phyloP scores from a whole-genome alignment of 495 filamentous ascomycete species.

The Pyrenula massariospora region DNA sequence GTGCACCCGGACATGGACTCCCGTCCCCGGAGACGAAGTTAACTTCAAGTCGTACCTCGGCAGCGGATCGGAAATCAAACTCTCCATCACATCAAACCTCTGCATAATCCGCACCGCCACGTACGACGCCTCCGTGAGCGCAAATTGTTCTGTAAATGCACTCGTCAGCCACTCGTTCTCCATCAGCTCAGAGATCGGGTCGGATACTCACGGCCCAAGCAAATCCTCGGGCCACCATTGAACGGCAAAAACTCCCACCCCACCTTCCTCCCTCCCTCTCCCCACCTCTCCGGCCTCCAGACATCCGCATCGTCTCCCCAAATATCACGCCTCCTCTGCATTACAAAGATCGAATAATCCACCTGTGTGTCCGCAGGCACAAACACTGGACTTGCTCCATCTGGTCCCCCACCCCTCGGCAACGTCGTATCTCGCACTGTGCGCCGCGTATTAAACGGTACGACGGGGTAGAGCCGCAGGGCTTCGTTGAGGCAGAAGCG shows the following conservation, averaged over 20 bases:
- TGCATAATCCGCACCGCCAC: slow-evolving; percentile 23
- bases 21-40: too few species aligned
- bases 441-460: slow-evolving; percentile 41
- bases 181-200: slow-evolving; percentile 18
- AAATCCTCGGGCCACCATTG: slow-evolving; percentile 76
- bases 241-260: slow-evolving; percentile 72
- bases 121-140: slow-evolving; percentile 36
- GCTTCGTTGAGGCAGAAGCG: slow-evolving; percentile 39
- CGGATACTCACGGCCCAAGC: too few species aligned
- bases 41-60: too few species aligned
- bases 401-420: slow-evolving; percentile 35
- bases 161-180: background rate
- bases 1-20: too few species aligned
- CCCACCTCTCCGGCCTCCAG: slow-evolving; percentile 20
- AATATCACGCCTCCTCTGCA: slow-evolving; percentile 22
- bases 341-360: slow-evolving; percentile 11
- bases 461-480: slow-evolving; percentile 45
- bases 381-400: slow-evolving; percentile 32
- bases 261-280: slow-evolving; percentile 13
- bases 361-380: slow-evolving; percentile 24
- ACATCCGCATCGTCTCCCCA: slow-evolving; percentile 24
- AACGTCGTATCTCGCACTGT: slow-evolving; percentile 38
- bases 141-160: slow-evolving; percentile 39
- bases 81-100: slow-evolving; percentile 29
- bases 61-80: slow-evolving; percentile 19